Conservation (phyloP, 2,329 filamentous ascomycete species). For the Ophiostoma fasciatum region DNA sequence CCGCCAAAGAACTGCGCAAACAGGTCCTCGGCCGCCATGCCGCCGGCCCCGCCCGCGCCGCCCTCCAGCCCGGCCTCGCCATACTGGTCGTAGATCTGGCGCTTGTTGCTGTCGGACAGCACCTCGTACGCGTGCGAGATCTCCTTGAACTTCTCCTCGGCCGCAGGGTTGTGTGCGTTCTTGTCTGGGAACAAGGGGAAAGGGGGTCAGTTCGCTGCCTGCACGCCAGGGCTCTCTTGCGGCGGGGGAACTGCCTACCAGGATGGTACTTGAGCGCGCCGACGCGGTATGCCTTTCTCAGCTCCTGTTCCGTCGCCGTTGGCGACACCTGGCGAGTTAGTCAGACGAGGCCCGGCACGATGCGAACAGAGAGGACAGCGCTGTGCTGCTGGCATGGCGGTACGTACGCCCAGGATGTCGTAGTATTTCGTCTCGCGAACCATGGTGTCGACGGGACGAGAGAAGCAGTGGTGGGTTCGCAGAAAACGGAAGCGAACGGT, state of each 20-base stretch:
- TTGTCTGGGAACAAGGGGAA: constrained; percentile 44
- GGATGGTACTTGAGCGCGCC: constrained; percentile 74
- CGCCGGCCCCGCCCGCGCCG: constrained; percentile 57
- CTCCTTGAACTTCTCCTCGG: constrained; percentile 97
- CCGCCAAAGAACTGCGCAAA: constrained; percentile 94
- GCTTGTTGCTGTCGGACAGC: constrained; percentile 83
- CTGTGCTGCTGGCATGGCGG: too few species aligned
- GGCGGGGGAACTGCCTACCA: constrained; percentile 35
- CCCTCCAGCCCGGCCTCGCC: constrained; percentile 93
- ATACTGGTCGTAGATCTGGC: constrained; percentile 88
- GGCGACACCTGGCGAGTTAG: constrained; percentile 49
- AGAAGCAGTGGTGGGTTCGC: too few species aligned
- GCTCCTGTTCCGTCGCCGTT: constrained; percentile 65
- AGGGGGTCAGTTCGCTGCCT: constrained; percentile 7
- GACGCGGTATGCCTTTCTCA: constrained; percentile 84
- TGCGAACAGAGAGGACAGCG: too few species aligned
- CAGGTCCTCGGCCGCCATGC: constrained; percentile 91
- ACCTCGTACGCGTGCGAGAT: constrained; percentile 92
- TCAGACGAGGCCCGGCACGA: neutral
- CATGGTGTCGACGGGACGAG: constrained; percentile 31
- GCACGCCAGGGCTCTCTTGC: too few species aligned
- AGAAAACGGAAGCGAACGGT: too few species aligned
- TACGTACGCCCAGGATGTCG: constrained; percentile 59
- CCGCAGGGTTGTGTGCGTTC: constrained; percentile 84
- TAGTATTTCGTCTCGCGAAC: constrained; percentile 69